Conservation (phyloP, 768 basidiomycete species). For the Cyathus striatus region DNA sequence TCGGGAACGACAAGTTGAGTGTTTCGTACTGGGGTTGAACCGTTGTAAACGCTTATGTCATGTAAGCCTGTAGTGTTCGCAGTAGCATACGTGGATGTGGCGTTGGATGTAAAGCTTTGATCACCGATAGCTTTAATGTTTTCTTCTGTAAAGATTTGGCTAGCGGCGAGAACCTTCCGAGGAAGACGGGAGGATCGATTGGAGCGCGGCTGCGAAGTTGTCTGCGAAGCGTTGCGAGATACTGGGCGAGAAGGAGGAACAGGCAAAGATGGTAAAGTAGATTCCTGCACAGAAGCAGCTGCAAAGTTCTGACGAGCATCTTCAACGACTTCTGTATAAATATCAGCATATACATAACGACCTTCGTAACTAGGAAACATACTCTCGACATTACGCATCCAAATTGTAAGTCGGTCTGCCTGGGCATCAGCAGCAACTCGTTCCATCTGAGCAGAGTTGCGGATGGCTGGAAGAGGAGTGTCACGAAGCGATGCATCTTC, state of each 20-base stretch:
- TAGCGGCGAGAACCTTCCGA: constrained; percentile 58
- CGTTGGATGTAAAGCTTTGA: constrained; percentile 26
- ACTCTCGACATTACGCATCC: constrained; percentile 86
- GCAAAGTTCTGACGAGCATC: constrained; percentile 76
- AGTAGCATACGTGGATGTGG: constrained; percentile 23
- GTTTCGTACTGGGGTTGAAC: constrained; percentile 12
- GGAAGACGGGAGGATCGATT: constrained; percentile 52
- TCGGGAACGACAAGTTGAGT: constrained; percentile 26
- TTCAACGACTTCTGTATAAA: constrained; percentile 65
- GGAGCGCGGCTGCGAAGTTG: constrained; percentile 32
- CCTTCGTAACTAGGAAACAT: constrained; percentile 22
- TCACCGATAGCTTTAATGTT: constrained; percentile 28
- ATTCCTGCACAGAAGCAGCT: constrained; percentile 37
- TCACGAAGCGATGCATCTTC: constrained; percentile 42
- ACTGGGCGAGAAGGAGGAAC: constrained; percentile 53
- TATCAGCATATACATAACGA: constrained; percentile 7
- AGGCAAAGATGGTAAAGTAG: constrained; percentile 58
- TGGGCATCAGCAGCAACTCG: constrained; percentile 48
- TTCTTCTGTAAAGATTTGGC: constrained; percentile 61
- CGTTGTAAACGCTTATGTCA: constrained; percentile 8
- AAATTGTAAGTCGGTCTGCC: constrained; percentile 68
- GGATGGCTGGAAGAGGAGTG: constrained; percentile 49
- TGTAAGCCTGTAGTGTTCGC: constrained; percentile 17
- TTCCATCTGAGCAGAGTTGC: constrained; percentile 48
- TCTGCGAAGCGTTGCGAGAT: constrained; percentile 42